Evolutionary conservation across 1,139 yeast species (phyloP), one percentile per base, ranked within the genome.

Genomic region (Magnusiomyces sp.): DNA sequence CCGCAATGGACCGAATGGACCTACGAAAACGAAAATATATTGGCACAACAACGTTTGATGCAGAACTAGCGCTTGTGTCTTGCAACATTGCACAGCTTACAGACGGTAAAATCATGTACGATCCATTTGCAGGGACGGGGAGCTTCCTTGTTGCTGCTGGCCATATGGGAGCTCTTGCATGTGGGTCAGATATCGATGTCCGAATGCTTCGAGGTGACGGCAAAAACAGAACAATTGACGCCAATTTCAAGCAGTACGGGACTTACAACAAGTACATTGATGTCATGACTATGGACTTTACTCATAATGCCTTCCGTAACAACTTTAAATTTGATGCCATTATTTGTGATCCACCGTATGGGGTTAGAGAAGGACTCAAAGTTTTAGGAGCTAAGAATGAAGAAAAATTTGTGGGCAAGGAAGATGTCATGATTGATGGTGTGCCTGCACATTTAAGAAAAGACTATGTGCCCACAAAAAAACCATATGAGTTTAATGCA

Each of bases 101-200:
- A 33, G 71, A 75, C 0, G 85, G 83, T 0, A 77, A 81, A 50
- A 63, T 89, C 5, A 78, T 85, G 59, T 92, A 88, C 62, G 99
- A 92, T 67, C 98, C 99, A 13, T 92, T 92, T 69, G 87, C 87
- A 2, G 99, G 99, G 0, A 92, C 99, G 0, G 99, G 98, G 0
- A 88, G 97, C 19, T 92, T 92, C 61, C 71, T 92, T 46, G 85
- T 89, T 1, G 90, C 97, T 1, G 95, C 92, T 10, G 89, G 94
- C 0, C 78, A 83, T 56, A 88, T 78, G 63, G 96, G 96, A 1
- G 95, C 92, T 0, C 62, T 81, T 11, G 79, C 89, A 0, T 69
- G 86, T 42, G 97, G 97, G 0, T 83, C 96, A 0, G 99, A 92
- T 65, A 90, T 92, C 48, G 98, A 92, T 62, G 83, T 88, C 2